phyloP scores from a whole-genome alignment of 148 eudicot species.

The Drosera capensis region DNA sequence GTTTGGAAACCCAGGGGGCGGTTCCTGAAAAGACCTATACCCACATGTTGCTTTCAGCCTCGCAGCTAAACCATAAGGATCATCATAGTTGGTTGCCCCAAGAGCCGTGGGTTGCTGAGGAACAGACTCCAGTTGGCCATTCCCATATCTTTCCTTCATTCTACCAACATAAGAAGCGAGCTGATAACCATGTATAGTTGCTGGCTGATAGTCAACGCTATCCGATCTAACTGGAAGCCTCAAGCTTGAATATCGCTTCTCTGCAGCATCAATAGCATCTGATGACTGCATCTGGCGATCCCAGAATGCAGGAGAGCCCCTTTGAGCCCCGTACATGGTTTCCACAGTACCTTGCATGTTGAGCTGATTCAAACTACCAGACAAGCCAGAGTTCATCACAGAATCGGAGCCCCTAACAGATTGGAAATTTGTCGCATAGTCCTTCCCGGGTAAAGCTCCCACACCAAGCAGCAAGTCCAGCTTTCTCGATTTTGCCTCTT shows the following conservation, averaged over 20 bases:
- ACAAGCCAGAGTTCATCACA: conserved; percentile 25
- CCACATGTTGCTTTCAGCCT: conserved; percentile 39
- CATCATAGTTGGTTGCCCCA: conserved; percentile 32
- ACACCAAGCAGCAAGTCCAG: conserved; percentile 46
- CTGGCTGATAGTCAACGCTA: conserved; percentile 59
- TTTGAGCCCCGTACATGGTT: conserved; percentile 36
- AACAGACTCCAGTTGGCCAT: conserved; percentile 27
- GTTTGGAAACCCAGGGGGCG: conserved; percentile 55
- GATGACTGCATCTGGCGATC: conserved; percentile 31
- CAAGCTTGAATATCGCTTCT: conserved; percentile 75
- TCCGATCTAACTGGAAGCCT: conserved; percentile 58
- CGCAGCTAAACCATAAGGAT: conserved; percentile 25
- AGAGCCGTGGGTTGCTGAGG: conserved; percentile 35
- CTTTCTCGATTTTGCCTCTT: conserved; percentile 62
- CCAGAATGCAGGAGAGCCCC: conserved; percentile 36
- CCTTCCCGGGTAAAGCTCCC: conserved; percentile 31
- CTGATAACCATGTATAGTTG: conserved; percentile 78
- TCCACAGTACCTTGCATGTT: conserved; percentile 21
- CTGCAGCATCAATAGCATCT: conserved; percentile 42
- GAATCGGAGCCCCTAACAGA: conserved; percentile 33
- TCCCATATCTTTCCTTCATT: conserved; percentile 32
- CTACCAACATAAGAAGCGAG: conserved; percentile 37
- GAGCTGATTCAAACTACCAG: conserved; percentile 29
- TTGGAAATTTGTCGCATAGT: conserved; percentile 24
- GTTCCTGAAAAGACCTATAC: conserved; percentile 19